phyloP scores from a whole-genome alignment of 2,329 filamentous ascomycete genomes.

The Scedosporium dehoogii region DNA sequence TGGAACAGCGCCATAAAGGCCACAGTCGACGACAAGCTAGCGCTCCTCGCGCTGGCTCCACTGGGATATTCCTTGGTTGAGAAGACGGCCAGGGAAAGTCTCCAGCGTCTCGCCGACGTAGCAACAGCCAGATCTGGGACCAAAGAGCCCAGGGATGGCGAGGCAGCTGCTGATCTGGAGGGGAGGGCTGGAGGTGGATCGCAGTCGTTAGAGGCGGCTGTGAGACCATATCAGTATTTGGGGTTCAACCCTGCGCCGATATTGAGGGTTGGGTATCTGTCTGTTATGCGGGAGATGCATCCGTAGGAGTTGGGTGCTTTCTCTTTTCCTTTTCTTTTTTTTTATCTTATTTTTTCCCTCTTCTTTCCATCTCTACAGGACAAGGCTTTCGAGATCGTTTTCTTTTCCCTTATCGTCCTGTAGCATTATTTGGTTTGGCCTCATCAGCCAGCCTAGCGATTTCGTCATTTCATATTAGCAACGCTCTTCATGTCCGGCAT shows the following conservation, averaged over 20 bases:
- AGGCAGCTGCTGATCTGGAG: constrained; percentile 16
- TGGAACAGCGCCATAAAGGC: constrained; percentile 46
- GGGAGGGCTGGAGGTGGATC: constrained; percentile 11
- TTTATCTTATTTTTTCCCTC: neutral
- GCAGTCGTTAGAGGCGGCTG: constrained; percentile 12
- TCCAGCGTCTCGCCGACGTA: constrained; percentile 53
- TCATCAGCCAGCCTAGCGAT: no score
- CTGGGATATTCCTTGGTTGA: constrained; percentile 27
- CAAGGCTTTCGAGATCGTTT: no score
- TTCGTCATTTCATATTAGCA: no score
- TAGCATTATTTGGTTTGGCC: no score
- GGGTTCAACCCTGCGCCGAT: constrained; percentile 30
- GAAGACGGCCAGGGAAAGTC: constrained; percentile 36
- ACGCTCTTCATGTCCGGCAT: no score
- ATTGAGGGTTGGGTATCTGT: constrained; percentile 28
- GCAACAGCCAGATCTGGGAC: constrained; percentile 28
- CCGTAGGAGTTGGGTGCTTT: constrained; percentile 1
- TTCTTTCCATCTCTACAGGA: neutral
- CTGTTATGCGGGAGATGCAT: constrained; percentile 10
- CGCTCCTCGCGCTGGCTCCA: constrained; percentile 19
- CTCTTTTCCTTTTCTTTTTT: neutral
- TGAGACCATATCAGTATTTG: constrained; percentile 26
- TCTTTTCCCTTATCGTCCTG: no score
- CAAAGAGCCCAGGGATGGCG: constrained; percentile 10
- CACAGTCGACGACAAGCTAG: constrained; percentile 34